Evolutionary conservation across 768 basidiomycete genomes (phyloP).

Genomic region (Boletus reticuloceps): DNA sequence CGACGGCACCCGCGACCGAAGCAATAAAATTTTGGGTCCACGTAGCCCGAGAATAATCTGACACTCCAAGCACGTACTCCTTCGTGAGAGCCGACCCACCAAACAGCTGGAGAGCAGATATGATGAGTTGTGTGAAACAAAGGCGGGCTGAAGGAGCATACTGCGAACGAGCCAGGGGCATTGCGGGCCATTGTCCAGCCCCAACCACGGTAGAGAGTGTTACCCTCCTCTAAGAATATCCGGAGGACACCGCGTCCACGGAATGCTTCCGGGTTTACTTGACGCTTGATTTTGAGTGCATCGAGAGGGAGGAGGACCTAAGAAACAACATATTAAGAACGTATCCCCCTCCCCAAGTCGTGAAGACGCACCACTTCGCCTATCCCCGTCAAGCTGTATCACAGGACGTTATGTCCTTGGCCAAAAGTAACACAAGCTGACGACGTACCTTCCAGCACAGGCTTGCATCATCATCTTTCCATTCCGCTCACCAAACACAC

Average conservation of each 20-base stretch:
- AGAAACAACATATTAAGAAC: background rate
- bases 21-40: conserved; percentile 98
- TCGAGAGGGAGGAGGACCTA: conserved; percentile 96
- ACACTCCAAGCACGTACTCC: conserved; percentile 85
- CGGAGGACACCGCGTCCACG: conserved; percentile 87
- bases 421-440: background rate
- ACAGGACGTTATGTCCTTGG: background rate
- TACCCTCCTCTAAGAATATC: conserved; percentile 90
- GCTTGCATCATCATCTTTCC: conserved; percentile 97
- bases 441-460: conserved; percentile 79
- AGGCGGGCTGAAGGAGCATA: conserved; percentile 39
- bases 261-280: conserved; percentile 98
- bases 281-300: conserved; percentile 96
- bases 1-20: conserved; percentile 89
- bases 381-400: conserved; percentile 64
- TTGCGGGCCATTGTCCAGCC: conserved; percentile 99
- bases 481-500: conserved; percentile 87
- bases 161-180: conserved; percentile 93
- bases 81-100: conserved; percentile 95
- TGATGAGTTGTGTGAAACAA: background rate
- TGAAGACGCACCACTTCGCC: conserved; percentile 82
- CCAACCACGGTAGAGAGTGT: conserved; percentile 93
- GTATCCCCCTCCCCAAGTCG: background rate
- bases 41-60: conserved; percentile 92
- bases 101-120: conserved; percentile 68